phyloP scores from a whole-genome alignment of 352 stramenopile species.

The Globisporangium okanoganense region DNA sequence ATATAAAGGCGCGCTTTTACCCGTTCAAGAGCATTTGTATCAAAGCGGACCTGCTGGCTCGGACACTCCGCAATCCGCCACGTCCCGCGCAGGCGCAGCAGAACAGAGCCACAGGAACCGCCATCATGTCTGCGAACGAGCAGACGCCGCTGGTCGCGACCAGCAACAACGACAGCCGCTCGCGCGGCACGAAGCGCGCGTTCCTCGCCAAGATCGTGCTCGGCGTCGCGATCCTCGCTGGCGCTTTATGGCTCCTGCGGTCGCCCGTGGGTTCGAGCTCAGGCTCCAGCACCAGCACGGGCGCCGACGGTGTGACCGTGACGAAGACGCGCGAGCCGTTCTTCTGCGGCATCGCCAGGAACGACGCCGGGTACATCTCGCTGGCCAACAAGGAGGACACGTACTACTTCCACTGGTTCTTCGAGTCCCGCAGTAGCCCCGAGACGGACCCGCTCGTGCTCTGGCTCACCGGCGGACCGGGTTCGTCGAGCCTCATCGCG shows the following conservation, averaged over 20 bases:
- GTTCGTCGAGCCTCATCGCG: constrained; percentile 33
- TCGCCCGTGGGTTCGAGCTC: constrained; percentile 1
- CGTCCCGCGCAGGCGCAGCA: too few species aligned
- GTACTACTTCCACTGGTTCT: not conserved
- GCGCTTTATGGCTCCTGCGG: constrained; percentile 6
- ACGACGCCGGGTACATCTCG: not conserved
- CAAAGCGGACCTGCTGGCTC: too few species aligned
- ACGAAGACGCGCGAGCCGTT: constrained; percentile 16
- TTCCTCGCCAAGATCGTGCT: constrained; percentile 11
- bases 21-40: too few species aligned
- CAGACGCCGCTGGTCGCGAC: constrained; percentile 8
- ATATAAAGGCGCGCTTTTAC: too few species aligned
- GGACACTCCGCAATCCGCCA: too few species aligned
- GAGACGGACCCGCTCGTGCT: not conserved
- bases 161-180: not conserved
- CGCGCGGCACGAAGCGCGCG: constrained; percentile 7
- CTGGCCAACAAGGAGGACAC: not conserved
- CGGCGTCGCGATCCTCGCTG: constrained; percentile 6
- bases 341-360: not conserved
- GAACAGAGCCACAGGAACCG: too few species aligned
- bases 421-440: not conserved
- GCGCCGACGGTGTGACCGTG: not conserved
- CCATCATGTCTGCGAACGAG: constrained; percentile 3
- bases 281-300: not conserved
- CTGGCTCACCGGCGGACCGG: not conserved